A percentile compares a stretch with the other conserved stretches of the same genome.
Evolutionary conservation across 495 filamentous ascomycete species (phyloP).

Genomic region (Penicillium longicatenatum): DNA sequence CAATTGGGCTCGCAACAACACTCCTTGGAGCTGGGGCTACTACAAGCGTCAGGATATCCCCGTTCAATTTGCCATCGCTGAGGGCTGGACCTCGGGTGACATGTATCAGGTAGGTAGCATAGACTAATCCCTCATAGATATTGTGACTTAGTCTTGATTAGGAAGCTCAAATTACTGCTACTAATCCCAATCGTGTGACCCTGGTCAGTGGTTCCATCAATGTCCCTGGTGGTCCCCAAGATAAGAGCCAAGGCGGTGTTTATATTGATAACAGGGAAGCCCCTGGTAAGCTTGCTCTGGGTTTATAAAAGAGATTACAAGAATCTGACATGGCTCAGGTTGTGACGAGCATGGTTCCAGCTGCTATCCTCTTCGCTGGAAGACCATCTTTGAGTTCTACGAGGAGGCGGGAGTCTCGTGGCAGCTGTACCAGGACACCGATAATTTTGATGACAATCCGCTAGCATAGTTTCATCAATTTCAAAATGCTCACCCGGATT

Average conservation of each 20-base stretch:
- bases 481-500: conserved; percentile 42
- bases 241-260: conserved; percentile 44
- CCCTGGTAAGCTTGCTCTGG: conserved; percentile 20
- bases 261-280: conserved; percentile 60
- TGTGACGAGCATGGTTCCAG: conserved; percentile 47
- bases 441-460: conserved; percentile 60
- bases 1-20: conserved; percentile 55
- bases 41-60: conserved; percentile 51
- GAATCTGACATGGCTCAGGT: conserved; percentile 16
- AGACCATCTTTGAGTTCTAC: conserved; percentile 54
- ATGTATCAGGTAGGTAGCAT: conserved; percentile 51
- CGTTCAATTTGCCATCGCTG: conserved; percentile 55
- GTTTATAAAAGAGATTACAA: no score
- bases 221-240: conserved; percentile 51
- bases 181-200: conserved; percentile 57
- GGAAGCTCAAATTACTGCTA: conserved; percentile 55
- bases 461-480: conserved; percentile 56
- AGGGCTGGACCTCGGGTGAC: conserved; percentile 55
- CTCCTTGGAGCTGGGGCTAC: conserved; percentile 56
- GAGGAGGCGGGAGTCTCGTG: conserved; percentile 55
- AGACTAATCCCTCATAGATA: no score
- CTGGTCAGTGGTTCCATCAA: conserved; percentile 56
- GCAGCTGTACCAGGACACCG: conserved; percentile 55
- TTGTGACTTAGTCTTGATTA: conserved; percentile 15
- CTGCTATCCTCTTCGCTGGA: conserved; percentile 59